These are phyloP conservation scores for Scheffersomyces illinoinensis DNA, from an alignment of 1,139 yeast genomes.

Conservation along the genomic window DNA sequence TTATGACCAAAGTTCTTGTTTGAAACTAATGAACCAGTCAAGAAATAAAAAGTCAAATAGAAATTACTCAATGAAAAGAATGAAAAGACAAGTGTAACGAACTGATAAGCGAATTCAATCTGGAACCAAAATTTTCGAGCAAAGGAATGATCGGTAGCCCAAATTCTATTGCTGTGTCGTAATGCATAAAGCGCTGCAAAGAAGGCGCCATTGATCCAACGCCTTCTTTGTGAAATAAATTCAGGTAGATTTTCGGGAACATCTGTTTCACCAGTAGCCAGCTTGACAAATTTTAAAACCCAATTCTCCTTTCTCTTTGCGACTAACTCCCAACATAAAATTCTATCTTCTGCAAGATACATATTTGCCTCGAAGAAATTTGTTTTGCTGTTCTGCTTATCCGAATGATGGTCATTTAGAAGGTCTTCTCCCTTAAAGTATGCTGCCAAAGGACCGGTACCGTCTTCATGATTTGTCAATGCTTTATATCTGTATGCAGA, in stretches of 20 bases:
- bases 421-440: slow-evolving; percentile 89
- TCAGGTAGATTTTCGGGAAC: slow-evolving; percentile 92
- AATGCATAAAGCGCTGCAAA: slow-evolving; percentile 93
- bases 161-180: slow-evolving; percentile 73
- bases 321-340: slow-evolving; percentile 94
- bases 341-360: slow-evolving; percentile 97
- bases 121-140: slow-evolving; percentile 77
- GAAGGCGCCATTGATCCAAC: slow-evolving; percentile 98
- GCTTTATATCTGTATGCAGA: slow-evolving; percentile 95
- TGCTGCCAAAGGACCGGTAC: slow-evolving; percentile 87
- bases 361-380: slow-evolving; percentile 94
- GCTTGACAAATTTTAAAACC: slow-evolving; percentile 90
- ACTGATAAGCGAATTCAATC: slow-evolving; percentile 82
- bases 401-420: slow-evolving; percentile 24
- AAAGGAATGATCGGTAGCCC: slow-evolving; percentile 83
- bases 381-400: slow-evolving; percentile 39
- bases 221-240: slow-evolving; percentile 90
- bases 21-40: slow-evolving; percentile 79
- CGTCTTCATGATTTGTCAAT: slow-evolving; percentile 78
- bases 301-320: slow-evolving; percentile 86
- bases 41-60: slow-evolving; percentile 86
- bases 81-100: slow-evolving; percentile 72
- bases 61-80: slow-evolving; percentile 91
- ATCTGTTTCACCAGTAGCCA: slow-evolving; percentile 96
- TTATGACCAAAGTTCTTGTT: slow-evolving; percentile 55